Conservation (phyloP, 176 grass and related monocot genomes). For the Typha latifolia region DNA sequence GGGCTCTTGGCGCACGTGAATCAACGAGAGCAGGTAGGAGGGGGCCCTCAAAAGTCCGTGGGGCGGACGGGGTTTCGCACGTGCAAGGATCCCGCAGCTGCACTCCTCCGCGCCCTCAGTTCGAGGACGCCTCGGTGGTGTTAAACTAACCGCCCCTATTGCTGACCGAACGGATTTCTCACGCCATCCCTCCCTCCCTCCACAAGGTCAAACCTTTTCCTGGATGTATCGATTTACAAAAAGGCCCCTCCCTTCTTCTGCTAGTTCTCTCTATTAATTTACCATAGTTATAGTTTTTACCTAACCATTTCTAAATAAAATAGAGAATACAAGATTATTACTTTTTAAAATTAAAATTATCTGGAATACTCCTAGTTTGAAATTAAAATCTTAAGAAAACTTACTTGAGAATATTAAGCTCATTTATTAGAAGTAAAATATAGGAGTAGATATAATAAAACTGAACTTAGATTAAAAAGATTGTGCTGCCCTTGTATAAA, state of each 20-base stretch:
- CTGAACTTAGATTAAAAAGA: too few species aligned
- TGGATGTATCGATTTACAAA: neutral
- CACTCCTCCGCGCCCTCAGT: conserved; percentile 13
- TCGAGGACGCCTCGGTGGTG: neutral
- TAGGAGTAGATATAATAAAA: too few species aligned
- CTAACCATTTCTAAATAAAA: too few species aligned
- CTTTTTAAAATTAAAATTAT: too few species aligned
- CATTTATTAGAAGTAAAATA: too few species aligned
- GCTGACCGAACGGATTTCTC: conserved; percentile 48
- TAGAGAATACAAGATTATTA: too few species aligned
- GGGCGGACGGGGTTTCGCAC: neutral
- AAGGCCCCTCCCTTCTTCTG: neutral
- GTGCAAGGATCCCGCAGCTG: neutral
- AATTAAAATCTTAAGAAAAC: too few species aligned
- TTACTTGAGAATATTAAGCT: too few species aligned
- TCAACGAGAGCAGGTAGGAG: neutral
- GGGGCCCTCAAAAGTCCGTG: neutral
- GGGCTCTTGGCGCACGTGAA: neutral
- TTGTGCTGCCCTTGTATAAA: too few species aligned
- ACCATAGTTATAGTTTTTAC: too few species aligned
- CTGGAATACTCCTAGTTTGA: too few species aligned
- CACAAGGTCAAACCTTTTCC: conserved; percentile 6
- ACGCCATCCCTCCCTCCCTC: conserved; percentile 32
- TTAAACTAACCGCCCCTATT: conserved; percentile 1
- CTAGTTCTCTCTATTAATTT: too few species aligned